These are phyloP conservation scores for Taiozyma sp. DNA, from an alignment of 1,139 yeast species.

Conservation along the genomic window DNA sequence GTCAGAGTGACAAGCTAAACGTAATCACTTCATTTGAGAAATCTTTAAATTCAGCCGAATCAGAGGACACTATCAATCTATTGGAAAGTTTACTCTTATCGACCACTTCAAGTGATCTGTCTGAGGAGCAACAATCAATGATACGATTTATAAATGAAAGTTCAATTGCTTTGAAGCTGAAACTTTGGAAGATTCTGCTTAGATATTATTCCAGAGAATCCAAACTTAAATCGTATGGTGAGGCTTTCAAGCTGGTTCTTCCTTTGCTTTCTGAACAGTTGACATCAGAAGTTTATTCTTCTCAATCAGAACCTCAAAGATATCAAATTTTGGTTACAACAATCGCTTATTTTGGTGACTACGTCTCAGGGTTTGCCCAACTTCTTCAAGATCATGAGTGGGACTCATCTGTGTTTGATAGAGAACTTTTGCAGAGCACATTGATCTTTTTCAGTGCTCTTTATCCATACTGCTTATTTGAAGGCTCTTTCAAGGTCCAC, in stretches of 20 bases:
- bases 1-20: conserved; percentile 62
- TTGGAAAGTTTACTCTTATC: conserved; percentile 49
- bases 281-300: conserved; percentile 22
- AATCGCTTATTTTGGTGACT: conserved; percentile 44
- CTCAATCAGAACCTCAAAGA: conserved; percentile 21
- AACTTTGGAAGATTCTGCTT: conserved; percentile 73
- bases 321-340: conserved; percentile 32
- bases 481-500: conserved; percentile 27
- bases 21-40: conserved; percentile 65
- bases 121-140: conserved; percentile 45
- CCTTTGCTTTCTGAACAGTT: conserved; percentile 38
- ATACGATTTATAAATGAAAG: conserved; percentile 55
- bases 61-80: conserved; percentile 44
- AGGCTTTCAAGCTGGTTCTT: conserved; percentile 54
- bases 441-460: conserved; percentile 31
- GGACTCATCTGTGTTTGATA: conserved; percentile 4
- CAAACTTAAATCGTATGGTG: conserved; percentile 37
- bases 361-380: conserved; percentile 26
- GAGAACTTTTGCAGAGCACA: conserved; percentile 1
- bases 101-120: conserved; percentile 5
- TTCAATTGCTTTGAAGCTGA: conserved; percentile 61
- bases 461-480: conserved; percentile 36
- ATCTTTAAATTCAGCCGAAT: conserved; percentile 37
- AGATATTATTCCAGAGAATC: conserved; percentile 48
- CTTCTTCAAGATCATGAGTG: conserved; percentile 21